Base-by-base conservation (phyloP, 108 stramenopile genomes). In the Skeletonema menzelii region DNA sequence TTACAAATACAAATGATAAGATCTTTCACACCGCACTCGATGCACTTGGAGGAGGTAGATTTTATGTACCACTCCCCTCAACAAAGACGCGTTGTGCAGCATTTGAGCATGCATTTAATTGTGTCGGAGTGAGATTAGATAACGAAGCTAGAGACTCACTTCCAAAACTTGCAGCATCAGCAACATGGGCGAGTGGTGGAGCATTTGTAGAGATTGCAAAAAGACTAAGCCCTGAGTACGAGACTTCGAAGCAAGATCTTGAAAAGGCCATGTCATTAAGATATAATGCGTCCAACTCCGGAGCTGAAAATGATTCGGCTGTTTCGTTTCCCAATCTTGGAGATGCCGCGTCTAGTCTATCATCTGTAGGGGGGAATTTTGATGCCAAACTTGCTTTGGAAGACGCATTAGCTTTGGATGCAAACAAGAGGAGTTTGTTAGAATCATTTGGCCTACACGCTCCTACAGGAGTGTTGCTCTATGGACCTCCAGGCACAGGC, bases 401-500 rank as follows among this genome's bases (percentile, higher is more conserved):
- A 63, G 91, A 94, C 69, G 88, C 91, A 0, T 75, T 94, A 17
- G 87, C 88, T 34, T 57, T 91, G 26, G 87, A 90, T 67, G 82
- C 82, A 27, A 67, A 30, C 14, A 89, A 86, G 57, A 65, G 85
- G 31, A 56, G 49, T 0, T 61, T 87, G 28, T 59, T 91, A 13
- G 56, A 65, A 1, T 57, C 31, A 35, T 89, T 91, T 77, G 89
- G 89, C 12, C 27, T 94, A 22, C 63, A 79, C 10, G 64, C 89
- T 17, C 93, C 93, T 3, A 84, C 76, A 11, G 93, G 91, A 27
- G 81, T 94, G n/a, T 63, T 94, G 0, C 70, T 94, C 0, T 94
- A 87, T 73, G 93, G 93, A 2, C 89, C 92, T 57, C 90, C 90
- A 7, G 90, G 90, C 15, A 83, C 86, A n/a, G 93, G 93, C n/a